Evolutionary conservation across 2,329 filamentous ascomycete species (phyloP).

Genomic region (Hansfordia pulvinata): DNA sequence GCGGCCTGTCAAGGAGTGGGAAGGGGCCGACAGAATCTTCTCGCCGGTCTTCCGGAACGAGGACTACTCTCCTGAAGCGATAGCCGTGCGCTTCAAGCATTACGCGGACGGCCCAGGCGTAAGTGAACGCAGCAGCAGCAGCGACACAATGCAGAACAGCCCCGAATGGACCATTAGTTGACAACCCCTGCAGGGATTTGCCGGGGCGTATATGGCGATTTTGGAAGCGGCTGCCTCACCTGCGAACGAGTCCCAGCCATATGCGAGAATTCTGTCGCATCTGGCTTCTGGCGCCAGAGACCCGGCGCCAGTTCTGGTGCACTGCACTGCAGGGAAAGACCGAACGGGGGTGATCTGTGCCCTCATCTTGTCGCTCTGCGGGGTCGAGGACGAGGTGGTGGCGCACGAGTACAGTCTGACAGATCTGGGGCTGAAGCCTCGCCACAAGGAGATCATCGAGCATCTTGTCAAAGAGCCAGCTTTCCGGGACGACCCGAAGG

Average conservation of each 20-base stretch:
- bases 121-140: constrained; percentile 2
- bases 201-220: constrained; percentile 6
- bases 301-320: constrained; percentile 38
- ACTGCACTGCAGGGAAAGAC: constrained; percentile 60
- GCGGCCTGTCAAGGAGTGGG: constrained; percentile 19
- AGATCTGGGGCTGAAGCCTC: constrained; percentile 33
- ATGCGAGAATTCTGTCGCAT: constrained; percentile 6
- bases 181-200: constrained; percentile 9
- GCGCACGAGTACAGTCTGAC: constrained; percentile 50
- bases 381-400: constrained; percentile 36
- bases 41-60: constrained; percentile 45
- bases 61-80: constrained; percentile 40
- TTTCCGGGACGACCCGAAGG: constrained; percentile 28
- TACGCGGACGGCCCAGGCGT: constrained; percentile 33
- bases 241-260: constrained; percentile 5
- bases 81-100: constrained; percentile 41
- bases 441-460: constrained; percentile 20
- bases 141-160: neutral
- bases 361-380: constrained; percentile 42
- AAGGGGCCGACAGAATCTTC: constrained; percentile 36
- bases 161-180: too few relatives aligned
- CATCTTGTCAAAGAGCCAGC: constrained; percentile 35
- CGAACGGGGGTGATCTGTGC: constrained; percentile 52
- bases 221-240: constrained; percentile 4
- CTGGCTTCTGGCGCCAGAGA: constrained; percentile 4